A percentile compares a stretch with the other conserved stretches of the same genome.
These are phyloP conservation scores for Citrus maxima DNA, from an alignment of 345 rosid genomes.

Conservation along the genomic window DNA sequence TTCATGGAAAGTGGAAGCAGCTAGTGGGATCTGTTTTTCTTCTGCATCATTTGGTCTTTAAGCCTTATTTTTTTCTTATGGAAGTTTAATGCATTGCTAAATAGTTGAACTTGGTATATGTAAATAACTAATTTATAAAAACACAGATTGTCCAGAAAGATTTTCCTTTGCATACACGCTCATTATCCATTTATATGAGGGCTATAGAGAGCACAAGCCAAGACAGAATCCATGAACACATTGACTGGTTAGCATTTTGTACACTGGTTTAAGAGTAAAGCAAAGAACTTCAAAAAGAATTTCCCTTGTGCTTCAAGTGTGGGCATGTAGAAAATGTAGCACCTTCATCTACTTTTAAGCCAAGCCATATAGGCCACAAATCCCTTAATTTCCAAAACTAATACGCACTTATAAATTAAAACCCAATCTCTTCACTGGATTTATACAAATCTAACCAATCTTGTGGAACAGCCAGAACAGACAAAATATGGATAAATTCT, in stretches of 20 bases:
- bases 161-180: background rate
- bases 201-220: constrained; percentile 9
- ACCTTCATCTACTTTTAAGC: constrained; percentile 89
- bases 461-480: constrained; percentile 24
- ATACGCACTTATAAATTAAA: constrained; percentile 50
- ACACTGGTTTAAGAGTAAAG: constrained; percentile 79
- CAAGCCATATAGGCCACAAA: constrained; percentile 58
- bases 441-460: constrained; percentile 42
- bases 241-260: constrained; percentile 36
- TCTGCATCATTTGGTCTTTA: constrained; percentile 32
- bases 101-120: constrained; percentile 4
- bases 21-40: constrained; percentile 26
- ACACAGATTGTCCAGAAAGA: background rate
- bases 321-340: constrained; percentile 53
- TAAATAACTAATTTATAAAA: constrained; percentile 8
- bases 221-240: constrained; percentile 31
- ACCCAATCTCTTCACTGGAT: constrained; percentile 28
- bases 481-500: constrained; percentile 48
- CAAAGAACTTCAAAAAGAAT: constrained; percentile 48
- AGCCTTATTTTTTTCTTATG: background rate
- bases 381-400: constrained; percentile 46
- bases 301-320: constrained; percentile 89
- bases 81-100: constrained; percentile 12
- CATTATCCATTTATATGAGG: constrained; percentile 15
- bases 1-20: constrained; percentile 20